Evolutionary conservation across 306 rosid genomes (phyloP), one percentile per base, ranked within the genome.

Genomic region (Cucurbita ficifolia): DNA sequence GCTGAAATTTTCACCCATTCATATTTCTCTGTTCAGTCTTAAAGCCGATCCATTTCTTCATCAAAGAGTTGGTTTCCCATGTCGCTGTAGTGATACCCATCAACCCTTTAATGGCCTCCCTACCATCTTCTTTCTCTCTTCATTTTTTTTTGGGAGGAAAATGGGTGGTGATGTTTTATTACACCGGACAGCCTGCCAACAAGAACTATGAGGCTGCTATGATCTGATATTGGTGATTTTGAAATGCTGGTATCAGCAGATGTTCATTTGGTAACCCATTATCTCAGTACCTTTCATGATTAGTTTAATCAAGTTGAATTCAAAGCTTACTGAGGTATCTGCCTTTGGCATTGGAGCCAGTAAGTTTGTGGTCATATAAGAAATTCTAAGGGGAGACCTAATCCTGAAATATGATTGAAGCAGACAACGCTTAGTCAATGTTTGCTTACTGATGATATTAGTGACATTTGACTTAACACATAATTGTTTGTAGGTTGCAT

Each of bases 141-240:
- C n/a, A n/a, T n/a, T n/a, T n/a, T 13, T 65, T 29, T 54, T 21
- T 53, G 71, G 79, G 64, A 56, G 56, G 74, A 76, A 70, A 80
- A 83, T 81, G 80, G 87, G 81, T 79, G 88, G 81, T 78, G 65
- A 45, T 87, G 97, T n/a, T n/a, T n/a, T n/a, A n/a, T n/a, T n/a
- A n/a, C n/a, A n/a, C n/a, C n/a, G n/a, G n/a, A n/a, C n/a, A n/a
- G n/a, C n/a, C n/a, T n/a, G n/a, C n/a, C n/a, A n/a, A n/a, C n/a
- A n/a, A n/a, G n/a, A n/a, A n/a, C n/a, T n/a, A n/a, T n/a, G n/a
- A n/a, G n/a, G n/a, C n/a, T n/a, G 38, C 43, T 48, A 24, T 22
- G 42, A 69, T 69, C 22, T 48, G 57, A 48, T 5, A 24, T 48
- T 48, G 21, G 5, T 69, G 74, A 29, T 46, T 69, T 13, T 48